phyloP scores from a whole-genome alignment of 305 asterid genomes.

The Solanum chacoense region DNA sequence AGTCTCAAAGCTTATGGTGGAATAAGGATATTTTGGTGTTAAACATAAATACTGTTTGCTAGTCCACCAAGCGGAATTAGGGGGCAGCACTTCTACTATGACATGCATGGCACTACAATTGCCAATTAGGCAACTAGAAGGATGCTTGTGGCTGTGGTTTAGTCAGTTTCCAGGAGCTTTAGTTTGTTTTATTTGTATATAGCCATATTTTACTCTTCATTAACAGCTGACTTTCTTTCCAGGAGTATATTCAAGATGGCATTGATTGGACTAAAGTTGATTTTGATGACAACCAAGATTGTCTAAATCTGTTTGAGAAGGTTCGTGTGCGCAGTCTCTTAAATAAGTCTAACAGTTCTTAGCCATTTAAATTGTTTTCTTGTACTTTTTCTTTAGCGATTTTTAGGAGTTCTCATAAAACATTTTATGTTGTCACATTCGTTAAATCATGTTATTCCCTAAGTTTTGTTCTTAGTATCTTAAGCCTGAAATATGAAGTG shows the following conservation, averaged over 20 bases:
- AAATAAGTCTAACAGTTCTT: neutral
- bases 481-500: neutral
- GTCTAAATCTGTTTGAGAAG: constrained; percentile 93
- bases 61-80: neutral
- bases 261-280: constrained; percentile 96
- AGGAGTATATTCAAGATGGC: constrained; percentile 96
- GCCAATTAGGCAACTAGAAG: neutral
- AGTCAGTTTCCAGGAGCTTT: neutral
- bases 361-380: neutral
- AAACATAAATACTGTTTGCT: neutral
- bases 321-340: constrained; percentile 17
- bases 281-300: constrained; percentile 92
- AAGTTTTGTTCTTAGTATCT: neutral
- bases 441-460: neutral
- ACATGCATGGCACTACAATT: neutral
- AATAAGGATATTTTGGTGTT: neutral
- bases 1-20: neutral
- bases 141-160: neutral
- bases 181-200: neutral
- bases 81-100: neutral
- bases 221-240: constrained; percentile 14
- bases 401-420: neutral
- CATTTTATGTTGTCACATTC: neutral
- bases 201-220: neutral
- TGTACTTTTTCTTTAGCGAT: neutral